Conservation (phyloP, 441 rosid species). For the Gossypium davidsonii region DNA sequence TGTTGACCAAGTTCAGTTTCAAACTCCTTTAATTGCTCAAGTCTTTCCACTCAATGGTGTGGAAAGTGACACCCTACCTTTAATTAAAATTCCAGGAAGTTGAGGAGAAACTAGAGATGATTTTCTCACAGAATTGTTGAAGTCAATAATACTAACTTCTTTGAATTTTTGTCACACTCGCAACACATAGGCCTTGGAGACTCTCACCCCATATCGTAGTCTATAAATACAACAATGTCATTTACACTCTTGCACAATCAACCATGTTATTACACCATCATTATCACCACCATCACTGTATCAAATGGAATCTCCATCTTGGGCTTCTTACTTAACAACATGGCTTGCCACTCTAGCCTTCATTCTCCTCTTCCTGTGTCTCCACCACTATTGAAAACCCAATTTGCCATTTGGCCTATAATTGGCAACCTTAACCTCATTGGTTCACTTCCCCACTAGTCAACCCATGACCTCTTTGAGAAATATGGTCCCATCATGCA, state of each 20-base stretch:
- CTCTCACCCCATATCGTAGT: neutral
- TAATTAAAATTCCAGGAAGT: neutral
- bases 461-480: constrained; percentile 25
- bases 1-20: neutral
- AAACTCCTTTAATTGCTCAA: neutral
- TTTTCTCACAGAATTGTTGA: neutral
- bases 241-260: constrained; percentile 6
- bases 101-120: neutral
- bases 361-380: constrained; percentile 24
- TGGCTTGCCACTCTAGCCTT: constrained; percentile 29
- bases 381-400: constrained; percentile 27
- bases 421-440: constrained; percentile 38
- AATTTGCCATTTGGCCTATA: constrained; percentile 37
- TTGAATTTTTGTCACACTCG: neutral
- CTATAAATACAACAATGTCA: neutral
- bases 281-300: neutral
- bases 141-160: neutral
- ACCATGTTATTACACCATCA: neutral
- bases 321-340: constrained; percentile 20
- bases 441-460: constrained; percentile 34
- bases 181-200: neutral
- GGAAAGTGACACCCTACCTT: neutral
- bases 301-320: constrained; percentile 30
- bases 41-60: neutral
- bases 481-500: constrained; percentile 34